Percentiles rank a stretch among this genome's conserved stretches.
Evolutionary conservation across 2,329 filamentous ascomycete genomes (phyloP).

Genomic region (Malbranchea cinnamomea): DNA sequence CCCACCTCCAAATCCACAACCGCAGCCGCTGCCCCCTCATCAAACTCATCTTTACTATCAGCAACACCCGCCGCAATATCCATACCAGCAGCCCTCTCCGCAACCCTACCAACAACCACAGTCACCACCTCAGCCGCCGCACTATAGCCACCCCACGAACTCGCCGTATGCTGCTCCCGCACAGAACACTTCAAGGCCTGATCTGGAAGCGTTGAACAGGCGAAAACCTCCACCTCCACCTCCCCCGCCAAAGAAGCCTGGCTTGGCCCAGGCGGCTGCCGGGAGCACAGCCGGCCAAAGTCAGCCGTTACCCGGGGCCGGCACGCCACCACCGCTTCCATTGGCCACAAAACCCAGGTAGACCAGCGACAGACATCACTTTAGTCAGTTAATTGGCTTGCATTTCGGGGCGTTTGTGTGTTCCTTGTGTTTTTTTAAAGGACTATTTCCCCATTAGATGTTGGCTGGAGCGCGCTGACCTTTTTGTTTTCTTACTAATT

Average conservation of each 20-base stretch:
- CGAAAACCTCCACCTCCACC: slow-evolving; percentile 43
- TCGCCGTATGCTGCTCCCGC: slow-evolving; percentile 13
- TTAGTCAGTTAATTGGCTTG: background rate
- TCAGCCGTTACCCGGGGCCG: slow-evolving; percentile 18
- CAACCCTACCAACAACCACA: slow-evolving; percentile 7
- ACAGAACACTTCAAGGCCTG: slow-evolving; percentile 14
- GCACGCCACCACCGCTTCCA: slow-evolving; percentile 40
- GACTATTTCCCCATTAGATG: no score
- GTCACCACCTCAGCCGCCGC: slow-evolving; percentile 6
- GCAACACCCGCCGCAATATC: slow-evolving; percentile 14
- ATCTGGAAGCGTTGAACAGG: slow-evolving; percentile 19
- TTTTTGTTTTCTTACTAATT: no score
- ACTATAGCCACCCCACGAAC: slow-evolving; percentile 8
- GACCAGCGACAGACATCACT: no score
- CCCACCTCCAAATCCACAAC: slow-evolving; percentile 5
- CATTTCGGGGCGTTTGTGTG: background rate
- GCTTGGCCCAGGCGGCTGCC: no score
- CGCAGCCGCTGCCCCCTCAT: slow-evolving; percentile 4
- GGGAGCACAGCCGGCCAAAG: no score
- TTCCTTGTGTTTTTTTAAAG: slow-evolving; percentile 1
- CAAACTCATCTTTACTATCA: slow-evolving; percentile 10
- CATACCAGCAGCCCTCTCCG: slow-evolving; percentile 7
- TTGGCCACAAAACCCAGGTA: slow-evolving; percentile 45
- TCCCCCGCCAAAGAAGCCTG: slow-evolving; percentile 42
- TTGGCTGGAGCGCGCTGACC: no score